Conservation (phyloP, 768 basidiomycete species). For the Saitozyma podzolica region DNA sequence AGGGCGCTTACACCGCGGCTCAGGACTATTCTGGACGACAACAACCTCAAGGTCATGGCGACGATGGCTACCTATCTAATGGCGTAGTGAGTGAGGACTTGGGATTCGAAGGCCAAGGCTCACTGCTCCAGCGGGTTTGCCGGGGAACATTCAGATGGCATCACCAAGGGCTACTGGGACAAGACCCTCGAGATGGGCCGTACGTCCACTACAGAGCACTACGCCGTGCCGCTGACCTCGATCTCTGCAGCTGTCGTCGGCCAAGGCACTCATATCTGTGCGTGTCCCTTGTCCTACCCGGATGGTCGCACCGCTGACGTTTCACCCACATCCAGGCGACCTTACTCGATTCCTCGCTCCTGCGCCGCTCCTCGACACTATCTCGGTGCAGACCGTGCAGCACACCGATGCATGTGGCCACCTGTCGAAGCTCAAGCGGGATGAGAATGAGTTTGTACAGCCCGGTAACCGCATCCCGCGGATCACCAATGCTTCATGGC, state of each 20-base stretch:
- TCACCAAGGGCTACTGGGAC: slow-evolving; percentile 20
- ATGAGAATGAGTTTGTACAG: slow-evolving; percentile 74
- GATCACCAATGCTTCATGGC: slow-evolving; percentile 90
- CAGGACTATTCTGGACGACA: slow-evolving; percentile 59
- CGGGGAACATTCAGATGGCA: slow-evolving; percentile 6
- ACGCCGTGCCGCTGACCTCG: neutral
- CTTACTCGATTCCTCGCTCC: slow-evolving; percentile 93
- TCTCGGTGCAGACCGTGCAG: slow-evolving; percentile 73
- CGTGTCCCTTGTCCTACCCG: no score
- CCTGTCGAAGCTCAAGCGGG: slow-evolving; percentile 73
- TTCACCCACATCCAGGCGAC: slow-evolving; percentile 54
- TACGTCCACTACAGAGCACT: slow-evolving; percentile 8
- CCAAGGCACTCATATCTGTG: slow-evolving; percentile 76
- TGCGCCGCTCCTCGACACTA: slow-evolving; percentile 68
- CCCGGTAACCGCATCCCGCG: slow-evolving; percentile 87
- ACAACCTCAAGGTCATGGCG: slow-evolving; percentile 87
- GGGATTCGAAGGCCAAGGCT: neutral
- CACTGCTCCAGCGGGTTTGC: slow-evolving; percentile 15
- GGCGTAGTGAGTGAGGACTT: slow-evolving; percentile 25
- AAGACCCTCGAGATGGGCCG: slow-evolving; percentile 25
- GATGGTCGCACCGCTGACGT: no score
- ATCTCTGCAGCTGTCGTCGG: slow-evolving; percentile 35
- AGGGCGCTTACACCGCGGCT: no score
- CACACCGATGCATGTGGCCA: slow-evolving; percentile 83
- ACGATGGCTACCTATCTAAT: slow-evolving; percentile 81